A percentile compares a stretch with the other conserved stretches of the same genome.
phyloP scores from a whole-genome alignment of 2,329 filamentous ascomycete genomes.

The Neofusicoccum kwambonambiense region DNA sequence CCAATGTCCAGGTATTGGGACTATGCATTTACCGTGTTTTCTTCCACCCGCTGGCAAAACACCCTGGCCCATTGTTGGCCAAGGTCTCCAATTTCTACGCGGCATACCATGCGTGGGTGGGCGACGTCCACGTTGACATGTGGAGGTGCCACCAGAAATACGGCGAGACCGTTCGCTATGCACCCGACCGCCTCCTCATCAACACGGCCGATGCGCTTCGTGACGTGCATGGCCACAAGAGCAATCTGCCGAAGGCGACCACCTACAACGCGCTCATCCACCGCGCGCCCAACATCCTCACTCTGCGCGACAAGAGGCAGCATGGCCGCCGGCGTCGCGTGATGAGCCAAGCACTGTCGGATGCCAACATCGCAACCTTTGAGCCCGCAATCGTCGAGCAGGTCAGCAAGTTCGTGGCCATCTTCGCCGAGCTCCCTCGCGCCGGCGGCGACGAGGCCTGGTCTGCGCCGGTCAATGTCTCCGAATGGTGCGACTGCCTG shows the following conservation, averaged over 20 bases:
- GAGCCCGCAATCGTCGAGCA: slow-evolving; percentile 9
- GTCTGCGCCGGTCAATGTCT: background rate
- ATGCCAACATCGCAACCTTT: slow-evolving; percentile 40
- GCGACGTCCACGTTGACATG: slow-evolving; percentile 72
- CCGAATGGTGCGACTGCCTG: slow-evolving; percentile 25
- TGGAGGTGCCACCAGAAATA: slow-evolving; percentile 70
- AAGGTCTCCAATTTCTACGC: slow-evolving; percentile 34
- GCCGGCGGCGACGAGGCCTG: background rate
- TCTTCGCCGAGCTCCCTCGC: slow-evolving; percentile 4
- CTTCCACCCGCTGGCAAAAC: slow-evolving; percentile 44
- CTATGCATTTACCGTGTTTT: slow-evolving; percentile 38
- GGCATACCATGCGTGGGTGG: slow-evolving; percentile 69
- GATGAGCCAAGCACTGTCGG: slow-evolving; percentile 47
- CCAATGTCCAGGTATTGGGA: background rate
- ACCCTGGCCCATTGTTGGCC: slow-evolving; percentile 44
- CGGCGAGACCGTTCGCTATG: slow-evolving; percentile 70
- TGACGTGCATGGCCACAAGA: slow-evolving; percentile 3
- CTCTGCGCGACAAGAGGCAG: slow-evolving; percentile 43
- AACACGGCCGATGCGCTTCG: slow-evolving; percentile 61
- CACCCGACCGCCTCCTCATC: slow-evolving; percentile 74
- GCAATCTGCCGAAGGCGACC: slow-evolving; percentile 1
- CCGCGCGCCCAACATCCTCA: slow-evolving; percentile 44
- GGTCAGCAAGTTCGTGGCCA: background rate
- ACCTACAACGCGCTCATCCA: slow-evolving; percentile 37
- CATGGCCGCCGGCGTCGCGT: slow-evolving; percentile 49